Evolutionary conservation across 2,329 filamentous ascomycete species (phyloP).

Genomic region (Byssoonygena ceratinophila): DNA sequence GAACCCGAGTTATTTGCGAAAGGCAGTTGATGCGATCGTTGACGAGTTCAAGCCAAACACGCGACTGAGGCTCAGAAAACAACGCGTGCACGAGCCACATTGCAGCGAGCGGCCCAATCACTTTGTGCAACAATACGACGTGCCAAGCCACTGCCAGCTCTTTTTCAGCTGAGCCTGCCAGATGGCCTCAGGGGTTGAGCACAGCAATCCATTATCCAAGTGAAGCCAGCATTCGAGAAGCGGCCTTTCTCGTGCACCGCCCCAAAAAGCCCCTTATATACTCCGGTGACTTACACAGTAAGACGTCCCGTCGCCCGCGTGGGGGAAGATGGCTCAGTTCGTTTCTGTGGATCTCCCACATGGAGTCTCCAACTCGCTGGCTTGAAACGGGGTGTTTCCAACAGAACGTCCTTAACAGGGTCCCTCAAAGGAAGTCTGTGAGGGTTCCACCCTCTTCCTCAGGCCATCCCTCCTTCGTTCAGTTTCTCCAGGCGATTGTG

Average conservation of each 20-base stretch:
- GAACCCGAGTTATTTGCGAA: not conserved
- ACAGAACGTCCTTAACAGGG: no score
- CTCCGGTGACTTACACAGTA: not conserved
- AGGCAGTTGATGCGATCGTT: constrained; percentile 1
- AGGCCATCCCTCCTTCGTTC: no score
- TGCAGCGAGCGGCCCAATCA: not conserved
- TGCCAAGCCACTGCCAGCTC: not conserved
- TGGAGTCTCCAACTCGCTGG: no score
- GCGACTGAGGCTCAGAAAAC: constrained; percentile 9
- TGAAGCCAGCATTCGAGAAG: not conserved
- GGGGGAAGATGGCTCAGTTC: not conserved
- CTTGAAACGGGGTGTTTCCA: no score
- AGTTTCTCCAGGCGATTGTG: no score
- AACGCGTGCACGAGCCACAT: constrained; percentile 8
- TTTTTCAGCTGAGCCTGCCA: constrained; percentile 5
- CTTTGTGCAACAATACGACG: not conserved
- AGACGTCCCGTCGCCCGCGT: not conserved
- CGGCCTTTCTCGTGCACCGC: not conserved
- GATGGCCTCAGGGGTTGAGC: not conserved
- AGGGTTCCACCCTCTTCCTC: no score
- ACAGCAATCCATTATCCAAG: no score
- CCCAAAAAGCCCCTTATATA: not conserved
- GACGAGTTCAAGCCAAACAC: not conserved
- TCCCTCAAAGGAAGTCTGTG: no score
- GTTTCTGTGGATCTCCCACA: no score